These are phyloP conservation scores for Fusarium scirpi DNA, from an alignment of 2,329 filamentous ascomycete genomes.

Conservation along the genomic window DNA sequence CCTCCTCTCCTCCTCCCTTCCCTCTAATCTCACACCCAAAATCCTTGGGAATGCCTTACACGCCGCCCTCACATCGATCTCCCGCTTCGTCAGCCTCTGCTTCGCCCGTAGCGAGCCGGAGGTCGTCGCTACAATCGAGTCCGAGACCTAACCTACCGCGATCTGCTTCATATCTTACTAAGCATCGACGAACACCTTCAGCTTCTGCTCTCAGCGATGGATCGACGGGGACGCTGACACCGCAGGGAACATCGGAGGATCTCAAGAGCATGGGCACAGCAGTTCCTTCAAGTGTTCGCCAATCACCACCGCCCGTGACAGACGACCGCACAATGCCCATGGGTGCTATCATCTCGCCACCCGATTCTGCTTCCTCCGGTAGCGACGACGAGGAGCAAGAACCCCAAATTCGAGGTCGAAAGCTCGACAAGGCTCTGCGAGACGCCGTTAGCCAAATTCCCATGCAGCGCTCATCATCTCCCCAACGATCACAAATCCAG, in stretches of 20 bases:
- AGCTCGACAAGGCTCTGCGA: slow-evolving; percentile 75
- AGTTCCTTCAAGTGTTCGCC: slow-evolving; percentile 70
- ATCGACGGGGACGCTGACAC: slow-evolving; percentile 56
- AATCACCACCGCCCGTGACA: slow-evolving; percentile 85
- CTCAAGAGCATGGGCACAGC: slow-evolving; percentile 56
- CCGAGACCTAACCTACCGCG: slow-evolving; percentile 68
- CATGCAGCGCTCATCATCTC: slow-evolving; percentile 58
- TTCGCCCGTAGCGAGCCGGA: slow-evolving; percentile 69
- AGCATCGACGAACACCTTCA: slow-evolving; percentile 71
- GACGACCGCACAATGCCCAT: slow-evolving; percentile 79
- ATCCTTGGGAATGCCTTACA: slow-evolving; percentile 83
- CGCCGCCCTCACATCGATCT: slow-evolving; percentile 77
- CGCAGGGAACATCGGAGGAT: slow-evolving; percentile 63
- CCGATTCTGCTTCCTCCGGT: slow-evolving; percentile 83
- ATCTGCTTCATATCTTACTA: slow-evolving; percentile 74
- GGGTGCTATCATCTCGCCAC: slow-evolving; percentile 89
- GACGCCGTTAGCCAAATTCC: slow-evolving; percentile 86
- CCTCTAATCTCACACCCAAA: slow-evolving; percentile 29
- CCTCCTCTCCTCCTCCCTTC: slow-evolving; percentile 16
- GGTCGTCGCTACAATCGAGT: slow-evolving; percentile 66
- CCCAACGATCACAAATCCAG: slow-evolving; percentile 50
- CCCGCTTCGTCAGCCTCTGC: slow-evolving; percentile 69
- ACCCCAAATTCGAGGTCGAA: slow-evolving; percentile 59
- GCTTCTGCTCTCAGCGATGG: slow-evolving; percentile 49
- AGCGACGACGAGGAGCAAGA: slow-evolving; percentile 87